Evolutionary conservation across 306 rosid species (phyloP), one percentile per base, ranked within the genome.

Genomic region (Begonia masoniana): DNA sequence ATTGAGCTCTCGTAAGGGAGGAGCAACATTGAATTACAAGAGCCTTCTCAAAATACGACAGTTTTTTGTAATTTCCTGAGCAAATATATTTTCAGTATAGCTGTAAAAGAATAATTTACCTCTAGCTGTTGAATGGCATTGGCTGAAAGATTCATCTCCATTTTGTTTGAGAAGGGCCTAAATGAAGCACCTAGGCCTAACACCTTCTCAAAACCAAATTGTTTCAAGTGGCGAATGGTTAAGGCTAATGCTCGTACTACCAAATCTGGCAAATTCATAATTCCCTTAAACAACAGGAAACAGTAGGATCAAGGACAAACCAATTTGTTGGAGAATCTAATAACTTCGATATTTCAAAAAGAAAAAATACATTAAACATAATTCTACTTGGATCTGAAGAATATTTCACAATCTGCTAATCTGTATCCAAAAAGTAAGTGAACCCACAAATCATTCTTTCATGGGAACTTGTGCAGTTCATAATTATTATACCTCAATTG

Each of bases 121-220:
- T 91, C 96, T 60, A 91, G 70, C 55, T 91, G 97, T 68, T 75
- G 87, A 70, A 91, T 94, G 53, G 97, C 63, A 74, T 91, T 91
- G 60, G 84, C 87, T 5, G 97, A 83, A 57, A 91, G 91, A 67
- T 71, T 66, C 94, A 91, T 82, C 73, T 91, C 95, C 46, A 59
- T 62, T 54, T 81, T 75, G 83, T 71, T 78, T 66, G 85, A 76
- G 47, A 83, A 73, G 51, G 97, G 94, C 76, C 92, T 83, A 61
- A 91, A 73, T 66, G 87, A 78, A 73, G 80, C 76, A 59, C 96
- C 88, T 23, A 71, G 68, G 62, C 66, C 67, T 63, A 91, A 39
- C 51, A 81, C 65, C 63, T 82, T 81, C 73, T 91, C 92, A 59
- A 91, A 81, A 68, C 97, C 92, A 65, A 83, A 91, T 62, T 79